Evolutionary conservation across 148 eudicot species (phyloP), one percentile per base, ranked within the genome.

Genomic region (Euryodendron excelsum): DNA sequence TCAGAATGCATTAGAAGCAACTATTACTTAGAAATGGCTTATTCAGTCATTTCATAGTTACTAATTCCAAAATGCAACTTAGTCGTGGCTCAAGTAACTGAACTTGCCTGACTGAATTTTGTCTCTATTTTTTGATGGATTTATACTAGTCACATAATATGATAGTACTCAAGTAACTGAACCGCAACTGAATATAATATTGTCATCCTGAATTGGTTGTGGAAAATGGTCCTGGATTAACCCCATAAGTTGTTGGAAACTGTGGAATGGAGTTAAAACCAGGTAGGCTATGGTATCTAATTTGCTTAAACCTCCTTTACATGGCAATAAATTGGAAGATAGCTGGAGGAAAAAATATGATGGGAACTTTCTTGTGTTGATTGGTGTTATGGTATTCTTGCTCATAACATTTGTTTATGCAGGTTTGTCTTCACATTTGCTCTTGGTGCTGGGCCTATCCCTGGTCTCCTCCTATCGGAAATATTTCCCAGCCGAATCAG

Each of bases 391-490:
- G 33, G 31, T 76, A 52, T 50, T 48, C 15, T 23, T 77, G 37
- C 44, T 77, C 14, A 67, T 39, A 52, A 50, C 3, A 45, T 18
- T 9, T 28, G 28, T 82, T 79, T 66, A 23, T 79, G 82, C 88
- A 93, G 98, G 87, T 84, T 90, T 84, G 98, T 93, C 58, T 85
- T 90, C 53, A 67, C 89, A 61, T 93, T 91, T 85, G 69, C 98
- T 48, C 73, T 93, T 73, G 98, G 98, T 72, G 96, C 92, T 84
- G 98, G 98, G 44, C 98, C 98, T 4, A 92, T 93, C 20, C 98
- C 98, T 52, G 82, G 93, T 71, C 89, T 93, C 55, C 98, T 93
- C 82, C 83, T 93, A 55, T 89, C 98, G 79, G 98, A 93, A 78
- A 88, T 91, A 77, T 89, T 93, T 64, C 90, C 98, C 9, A 83